These are phyloP conservation scores for Apiospora aurea DNA, from an alignment of 2,329 filamentous ascomycete genomes.

Conservation along the genomic window DNA sequence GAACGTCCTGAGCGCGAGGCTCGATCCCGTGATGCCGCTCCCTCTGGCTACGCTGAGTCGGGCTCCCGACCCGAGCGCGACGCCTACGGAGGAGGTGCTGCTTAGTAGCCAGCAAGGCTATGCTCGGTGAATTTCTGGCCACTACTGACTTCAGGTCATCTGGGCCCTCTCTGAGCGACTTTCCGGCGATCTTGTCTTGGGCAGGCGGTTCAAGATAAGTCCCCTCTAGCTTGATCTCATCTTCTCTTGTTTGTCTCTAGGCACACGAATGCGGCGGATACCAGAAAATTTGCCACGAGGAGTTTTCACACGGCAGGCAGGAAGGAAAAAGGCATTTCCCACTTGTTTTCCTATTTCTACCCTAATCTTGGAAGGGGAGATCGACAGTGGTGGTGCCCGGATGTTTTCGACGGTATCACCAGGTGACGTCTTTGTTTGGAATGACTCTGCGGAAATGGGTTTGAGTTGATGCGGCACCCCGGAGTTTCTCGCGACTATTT, in stretches of 20 bases:
- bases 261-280: constrained; percentile 41
- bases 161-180: background rate
- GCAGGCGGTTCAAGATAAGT: constrained; percentile 15
- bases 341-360: constrained; percentile 37
- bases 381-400: constrained; percentile 14
- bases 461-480: constrained; percentile 21
- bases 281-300: constrained; percentile 41
- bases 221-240: constrained; percentile 31
- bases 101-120: constrained; percentile 32
- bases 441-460: constrained; percentile 23
- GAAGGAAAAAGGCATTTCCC: constrained; percentile 44
- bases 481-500: constrained; percentile 22
- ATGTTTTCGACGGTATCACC: constrained; percentile 18
- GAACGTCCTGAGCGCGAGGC: constrained; percentile 56
- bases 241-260: constrained; percentile 38
- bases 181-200: constrained; percentile 17
- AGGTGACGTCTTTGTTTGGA: constrained; percentile 30
- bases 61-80: constrained; percentile 52
- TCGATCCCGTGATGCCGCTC: constrained; percentile 49
- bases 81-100: constrained; percentile 49
- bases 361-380: constrained; percentile 27
- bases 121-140: background rate
- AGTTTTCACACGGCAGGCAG: constrained; percentile 46
- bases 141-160: background rate
- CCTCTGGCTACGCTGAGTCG: constrained; percentile 50